Evolutionary conservation across 2,329 filamentous ascomycete genomes (phyloP), one percentile per base, ranked within the genome.

Genomic region (Aspergillus candidus): DNA sequence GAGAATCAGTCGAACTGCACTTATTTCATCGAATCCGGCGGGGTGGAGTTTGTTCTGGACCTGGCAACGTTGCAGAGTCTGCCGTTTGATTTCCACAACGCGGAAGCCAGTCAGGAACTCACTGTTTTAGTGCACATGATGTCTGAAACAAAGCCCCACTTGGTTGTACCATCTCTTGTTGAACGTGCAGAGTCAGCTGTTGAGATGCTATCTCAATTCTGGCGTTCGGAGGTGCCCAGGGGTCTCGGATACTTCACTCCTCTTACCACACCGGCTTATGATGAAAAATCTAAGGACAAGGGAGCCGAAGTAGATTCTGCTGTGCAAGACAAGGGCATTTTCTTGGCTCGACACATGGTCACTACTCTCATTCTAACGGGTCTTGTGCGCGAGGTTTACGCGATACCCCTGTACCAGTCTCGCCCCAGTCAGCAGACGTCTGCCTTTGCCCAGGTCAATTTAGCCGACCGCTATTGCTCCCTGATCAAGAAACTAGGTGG

Each of bases 1-100:
- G 78, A 80, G 50, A 94, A 94, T 58, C 74, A 78, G 44, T 75
- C 75, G 30, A 77, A 94, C 55, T 90, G 86, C 64, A 71, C 75
- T 13, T 77, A 78, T 17, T 91, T 96, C 58, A 81, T 93, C 50
- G 80, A 86, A 43, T 77, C 78, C 39, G 88, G 89, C 45, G 93
- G 88, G 6, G 81, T 91, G 17, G 88, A 96, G 63, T 75, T 85
- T 40, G 74, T 97, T 14, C 74, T 98, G 42, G 88, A 96, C 59
- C 80, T 96, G 43, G 84, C 84, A 33, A 87, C 86, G 42, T 79
- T 90, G 27, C 85, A 88, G 4, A 90, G 88, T 61, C 75, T 97
- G 37, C 82, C 88, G 1, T 82, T 82, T 54, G 79, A 86, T 57
- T 83, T 86, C 58, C 77, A 82, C 32, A 82, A 85, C 33, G 78